These are phyloP conservation scores for Chaetomium olivaceum DNA, from an alignment of 2,329 filamentous ascomycete species.

Conservation along the genomic window DNA sequence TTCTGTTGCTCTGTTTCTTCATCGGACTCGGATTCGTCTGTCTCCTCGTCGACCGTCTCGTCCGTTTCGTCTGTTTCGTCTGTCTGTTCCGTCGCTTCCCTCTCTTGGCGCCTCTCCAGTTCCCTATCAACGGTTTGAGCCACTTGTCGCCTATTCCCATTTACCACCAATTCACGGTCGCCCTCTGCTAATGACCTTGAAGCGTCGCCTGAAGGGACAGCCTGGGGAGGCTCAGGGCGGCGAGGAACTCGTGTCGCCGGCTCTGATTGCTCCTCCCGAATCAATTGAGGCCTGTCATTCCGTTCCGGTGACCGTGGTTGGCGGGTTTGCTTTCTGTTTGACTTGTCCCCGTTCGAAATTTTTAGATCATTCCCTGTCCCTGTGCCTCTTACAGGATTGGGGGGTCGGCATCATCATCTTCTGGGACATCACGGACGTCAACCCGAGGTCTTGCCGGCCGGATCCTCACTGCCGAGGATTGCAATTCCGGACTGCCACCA, in stretches of 20 bases:
- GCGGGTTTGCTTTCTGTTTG: neutral
- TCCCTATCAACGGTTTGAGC: neutral
- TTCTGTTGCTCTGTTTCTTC: neutral
- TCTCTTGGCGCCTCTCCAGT: neutral
- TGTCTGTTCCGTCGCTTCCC: neutral
- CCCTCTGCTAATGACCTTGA: neutral
- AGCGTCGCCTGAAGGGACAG: neutral
- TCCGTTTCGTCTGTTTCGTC: neutral
- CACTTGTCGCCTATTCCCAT: neutral
- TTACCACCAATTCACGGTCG: no score
- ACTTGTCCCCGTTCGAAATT: neutral
- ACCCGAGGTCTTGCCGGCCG: neutral
- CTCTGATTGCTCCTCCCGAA: neutral
- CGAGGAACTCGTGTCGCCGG: neutral
- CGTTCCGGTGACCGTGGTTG: neutral
- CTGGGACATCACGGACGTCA: constrained; percentile 10
- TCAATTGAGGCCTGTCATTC: neutral
- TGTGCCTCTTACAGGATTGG: neutral
- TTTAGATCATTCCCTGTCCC: neutral
- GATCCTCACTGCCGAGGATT: constrained; percentile 9
- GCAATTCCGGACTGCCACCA: constrained; percentile 12
- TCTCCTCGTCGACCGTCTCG: neutral
- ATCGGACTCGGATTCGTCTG: neutral
- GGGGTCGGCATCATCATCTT: constrained; percentile 2
- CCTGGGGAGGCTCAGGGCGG: neutral